Base-by-base conservation (phyloP, 345 rosid species). In the Syzygium oleosum region DNA sequence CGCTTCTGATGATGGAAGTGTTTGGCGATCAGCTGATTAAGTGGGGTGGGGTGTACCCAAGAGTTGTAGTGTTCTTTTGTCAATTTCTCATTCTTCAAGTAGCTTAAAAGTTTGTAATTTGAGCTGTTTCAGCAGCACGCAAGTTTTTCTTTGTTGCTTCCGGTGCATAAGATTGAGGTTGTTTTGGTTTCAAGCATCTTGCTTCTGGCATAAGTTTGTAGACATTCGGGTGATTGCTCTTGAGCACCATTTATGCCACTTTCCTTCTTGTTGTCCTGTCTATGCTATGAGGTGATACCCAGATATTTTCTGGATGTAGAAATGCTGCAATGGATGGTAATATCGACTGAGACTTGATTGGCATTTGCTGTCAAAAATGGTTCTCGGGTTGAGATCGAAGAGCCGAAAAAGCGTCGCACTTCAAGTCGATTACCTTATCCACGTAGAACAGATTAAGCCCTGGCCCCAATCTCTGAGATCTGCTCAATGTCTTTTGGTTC, bases 361-460 rank as follows among this genome's bases (percentile, higher is more conserved):
- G 55, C 83, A 22, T 85, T 17, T 85, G 87, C 53, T 83, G 86
- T 49, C n/a, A 11, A 88, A 85, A 59, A 94, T 95, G 97, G 95
- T 95, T 91, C 95, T 95, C 10, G 95, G 97, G 61, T 68, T 95
- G 73, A 90, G 94, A 91, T 91, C 93, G 29, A 95, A 92, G 94
- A 92, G 90, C 92, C 88, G 89, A 38, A 95, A 90, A 89, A 91
- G 91, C 22, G 86, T 54, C 55, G 84, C 88, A 1, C 89, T 90
- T 86, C 91, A 90, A 85, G 89, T 90, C 55, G 92, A 91, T 88
- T 94, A 93, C 91, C 89, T 90, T 43, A 85, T 93, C 86, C 88
- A 84, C 85, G 89, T 95, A 23, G 92, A 94, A 68, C 96, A 94
- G 90, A 92, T 97, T 87, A 94, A 89, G 91, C 99, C 99, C 90